Base-by-base conservation (phyloP, 164 flowering plant species). In the Vitis rotundifolia region DNA sequence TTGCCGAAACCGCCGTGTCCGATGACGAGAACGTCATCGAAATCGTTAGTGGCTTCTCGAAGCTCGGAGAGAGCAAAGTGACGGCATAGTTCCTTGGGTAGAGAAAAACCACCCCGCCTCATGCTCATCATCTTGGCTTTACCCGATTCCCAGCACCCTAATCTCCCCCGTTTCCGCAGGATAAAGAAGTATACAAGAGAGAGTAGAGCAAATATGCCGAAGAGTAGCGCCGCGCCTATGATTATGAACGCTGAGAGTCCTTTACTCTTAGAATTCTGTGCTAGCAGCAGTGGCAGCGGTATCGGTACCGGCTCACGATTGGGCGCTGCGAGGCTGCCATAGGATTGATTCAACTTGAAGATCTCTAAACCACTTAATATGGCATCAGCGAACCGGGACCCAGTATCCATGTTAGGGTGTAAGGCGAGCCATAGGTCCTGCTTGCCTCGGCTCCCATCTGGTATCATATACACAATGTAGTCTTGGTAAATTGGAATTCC, bases 1-100 rank as follows among this genome's bases (percentile, higher is more conserved):
- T 70, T 68, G 16, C 81, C 80, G 49, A 73, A 76, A 1, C 83
- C 83, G 6, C 83, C 86, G 0, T 11, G 26, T 0, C 83, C 82
- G 3, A 78, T 70, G 0, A 75, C n/a, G 37, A 60, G 63, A 8
- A 26, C 19, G 3, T 66, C 67, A 7, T 76, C 67, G 55, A 83
- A 83, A 48, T 72, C 59, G 18, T 51, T 31, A 3, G 86, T 78
- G 31, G 86, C 85, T 0, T 29, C 9, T 68, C 28, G 68, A 12
- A 75, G 65, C 64, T 79, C 82, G 0, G 44, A 29, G 16, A 81
- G 13, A 3, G 64, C 49, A 50, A 78, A 81, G 5, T 37, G 59
- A 9, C 75, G 76, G 37, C 81, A 77, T 9, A 59, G 63, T 56
- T 68, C 72, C 4, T 69, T n/a, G 13, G 79, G 73, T 9, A 64